Evolutionary conservation across 495 filamentous ascomycete genomes (phyloP), one percentile per base, ranked within the genome.

Genomic region (Cladorrhinum samala): DNA sequence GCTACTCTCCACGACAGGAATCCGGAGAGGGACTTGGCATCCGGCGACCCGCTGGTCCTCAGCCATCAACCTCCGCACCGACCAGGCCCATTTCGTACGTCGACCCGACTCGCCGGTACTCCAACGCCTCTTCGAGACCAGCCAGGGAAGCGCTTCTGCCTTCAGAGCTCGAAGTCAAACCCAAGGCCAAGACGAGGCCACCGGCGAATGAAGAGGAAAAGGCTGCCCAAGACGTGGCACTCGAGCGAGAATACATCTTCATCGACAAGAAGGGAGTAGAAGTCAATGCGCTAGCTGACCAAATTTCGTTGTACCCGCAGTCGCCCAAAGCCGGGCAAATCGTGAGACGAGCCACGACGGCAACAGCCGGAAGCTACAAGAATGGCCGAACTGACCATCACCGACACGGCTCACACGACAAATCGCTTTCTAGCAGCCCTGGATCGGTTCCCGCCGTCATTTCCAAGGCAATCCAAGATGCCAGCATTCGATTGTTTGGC

Each of bases 221-320:
- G 52, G 87, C 87, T 18, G 90, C 86, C 9, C 89, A 95, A 58
- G 91, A 94, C 50, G 82, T 93, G 4, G 88, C 87, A 1, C 88
- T 94, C 64, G 90, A 94, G 63, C 77, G 91, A 57, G 93, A 96
- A 59, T 98, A 96, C 58, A 92, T 98, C 30, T 71, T 98, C 16
- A 88, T 98, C 17, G 94, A 98, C 69, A 97, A 96, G 73, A 84
- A 85, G 47, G 85, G 86, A 7, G 91, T 97, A 3, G 89, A 96
- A 67, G 92, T 97, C 23, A 96, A 98, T 71, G 92, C 93, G 3
- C 89, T 98, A 64, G 93, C 93, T 8, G 93, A 98, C 64, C 91
- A 97, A 67, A 72, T 98, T 57, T 89, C 88, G 16, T 83, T 89
- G 43, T 89, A 87, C 53, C 78, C 84, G 47, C 74, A 63, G 20